Evolutionary conservation across 2,329 filamentous ascomycete genomes (phyloP).

Genomic region (Paraphaeosphaeria minitans): DNA sequence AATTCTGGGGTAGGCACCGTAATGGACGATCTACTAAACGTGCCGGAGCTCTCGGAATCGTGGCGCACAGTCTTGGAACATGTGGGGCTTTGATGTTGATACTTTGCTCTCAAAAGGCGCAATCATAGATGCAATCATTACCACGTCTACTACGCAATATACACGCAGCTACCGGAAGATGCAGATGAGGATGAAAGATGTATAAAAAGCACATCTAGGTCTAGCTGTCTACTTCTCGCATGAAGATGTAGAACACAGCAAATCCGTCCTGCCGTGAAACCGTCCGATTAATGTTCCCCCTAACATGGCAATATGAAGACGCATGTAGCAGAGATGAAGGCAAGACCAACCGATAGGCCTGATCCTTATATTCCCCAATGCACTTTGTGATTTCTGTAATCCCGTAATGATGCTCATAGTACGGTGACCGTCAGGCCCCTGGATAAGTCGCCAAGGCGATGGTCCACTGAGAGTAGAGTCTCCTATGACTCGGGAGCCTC

Average conservation of each 20-base stretch:
- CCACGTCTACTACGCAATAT: background rate
- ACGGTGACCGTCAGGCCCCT: background rate
- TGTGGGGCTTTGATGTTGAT: slow-evolving; percentile 2
- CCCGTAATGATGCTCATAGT: slow-evolving; percentile 4
- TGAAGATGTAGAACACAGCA: slow-evolving; percentile 22
- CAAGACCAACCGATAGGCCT: background rate
- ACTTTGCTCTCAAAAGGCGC: background rate
- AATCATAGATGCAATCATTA: background rate
- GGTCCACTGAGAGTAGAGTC: background rate
- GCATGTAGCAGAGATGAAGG: slow-evolving; percentile 18
- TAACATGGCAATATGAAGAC: slow-evolving; percentile 4
- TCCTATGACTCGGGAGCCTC: slow-evolving; percentile 33
- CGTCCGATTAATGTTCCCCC: background rate
- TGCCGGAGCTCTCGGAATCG: slow-evolving; percentile 7
- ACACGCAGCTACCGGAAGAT: background rate
- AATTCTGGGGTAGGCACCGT: slow-evolving; percentile 6
- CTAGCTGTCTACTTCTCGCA: slow-evolving; percentile 22
- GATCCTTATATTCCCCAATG: background rate
- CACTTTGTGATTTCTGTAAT: slow-evolving; percentile 11
- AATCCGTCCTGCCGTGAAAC: slow-evolving; percentile 12
- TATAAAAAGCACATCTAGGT: slow-evolving; percentile 25
- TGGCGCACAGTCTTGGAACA: background rate
- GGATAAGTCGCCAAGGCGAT: background rate
- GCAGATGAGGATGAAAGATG: background rate
- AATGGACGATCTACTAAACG: slow-evolving; percentile 17